Percentiles rank a stretch among this genome's conserved stretches.
These are phyloP conservation scores for Sporothrix schenckii DNA, from an alignment of 2,329 filamentous ascomycete species.

Conservation along the genomic window DNA sequence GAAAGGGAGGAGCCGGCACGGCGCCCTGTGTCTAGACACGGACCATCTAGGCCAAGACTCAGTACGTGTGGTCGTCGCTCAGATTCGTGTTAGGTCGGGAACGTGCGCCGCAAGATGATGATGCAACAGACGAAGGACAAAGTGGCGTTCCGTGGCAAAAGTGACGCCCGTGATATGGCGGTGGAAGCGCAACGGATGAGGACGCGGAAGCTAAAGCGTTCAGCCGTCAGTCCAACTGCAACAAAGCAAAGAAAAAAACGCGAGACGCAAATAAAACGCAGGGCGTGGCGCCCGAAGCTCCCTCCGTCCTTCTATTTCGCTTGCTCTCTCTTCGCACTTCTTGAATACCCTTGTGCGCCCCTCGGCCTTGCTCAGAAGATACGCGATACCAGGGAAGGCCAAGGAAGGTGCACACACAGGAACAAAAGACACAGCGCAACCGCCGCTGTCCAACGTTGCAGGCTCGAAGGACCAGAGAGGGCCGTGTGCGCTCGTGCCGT, in stretches of 20 bases:
- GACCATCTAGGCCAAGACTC: conserved; percentile 20
- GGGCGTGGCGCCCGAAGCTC: not conserved
- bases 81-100: not conserved
- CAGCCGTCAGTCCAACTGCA: conserved; percentile 5
- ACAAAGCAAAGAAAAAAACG: not conserved
- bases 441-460: conserved; percentile 18
- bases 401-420: conserved; percentile 17
- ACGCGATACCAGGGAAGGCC: conserved; percentile 1
- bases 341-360: not conserved
- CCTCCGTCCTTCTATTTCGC: not conserved
- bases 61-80: not conserved
- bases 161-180: not conserved
- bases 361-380: not conserved
- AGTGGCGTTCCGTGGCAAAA: not conserved
- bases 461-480: conserved; percentile 4
- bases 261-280: conserved; percentile 9
- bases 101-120: not conserved
- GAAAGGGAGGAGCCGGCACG: conserved; percentile 2
- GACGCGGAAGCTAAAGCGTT: conserved; percentile 15
- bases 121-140: not conserved
- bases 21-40: conserved; percentile 20
- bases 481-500: conserved; percentile 10
- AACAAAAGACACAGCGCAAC: conserved; percentile 12
- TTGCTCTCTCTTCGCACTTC: not conserved
- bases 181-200: not conserved